Evolutionary conservation across 2,329 filamentous ascomycete genomes (phyloP).

Genomic region (Neoarthrinium moseri): DNA sequence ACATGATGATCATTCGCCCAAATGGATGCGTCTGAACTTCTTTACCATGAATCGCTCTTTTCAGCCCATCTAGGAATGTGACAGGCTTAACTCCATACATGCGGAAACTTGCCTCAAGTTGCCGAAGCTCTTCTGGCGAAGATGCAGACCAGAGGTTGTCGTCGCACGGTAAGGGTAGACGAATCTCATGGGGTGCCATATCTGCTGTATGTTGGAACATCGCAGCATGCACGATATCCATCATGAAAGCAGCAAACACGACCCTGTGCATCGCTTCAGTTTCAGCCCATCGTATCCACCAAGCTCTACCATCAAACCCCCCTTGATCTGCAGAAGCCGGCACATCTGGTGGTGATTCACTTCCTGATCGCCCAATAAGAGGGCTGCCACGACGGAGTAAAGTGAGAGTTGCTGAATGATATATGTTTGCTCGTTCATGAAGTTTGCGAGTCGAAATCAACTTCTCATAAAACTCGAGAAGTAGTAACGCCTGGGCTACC

Average conservation of each 20-base stretch:
- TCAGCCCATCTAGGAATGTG: constrained; percentile 81
- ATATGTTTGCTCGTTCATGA: constrained; percentile 87
- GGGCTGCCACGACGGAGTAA: constrained; percentile 84
- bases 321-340: constrained; percentile 59
- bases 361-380: constrained; percentile 74
- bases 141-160: constrained; percentile 83
- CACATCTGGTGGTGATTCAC: constrained; percentile 74
- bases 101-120: constrained; percentile 72
- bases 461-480: constrained; percentile 90
- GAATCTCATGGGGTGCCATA: constrained; percentile 89
- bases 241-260: constrained; percentile 85
- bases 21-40: constrained; percentile 84
- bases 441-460: constrained; percentile 80
- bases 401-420: constrained; percentile 82
- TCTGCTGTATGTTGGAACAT: constrained; percentile 91
- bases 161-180: constrained; percentile 81
- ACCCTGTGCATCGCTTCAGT: constrained; percentile 84
- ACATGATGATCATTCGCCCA: constrained; percentile 87
- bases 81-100: constrained; percentile 77
- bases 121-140: constrained; percentile 72
- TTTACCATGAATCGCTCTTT: constrained; percentile 78
- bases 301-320: constrained; percentile 44
- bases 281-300: constrained; percentile 87
- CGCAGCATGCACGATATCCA: constrained; percentile 84
- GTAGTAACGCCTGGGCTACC: constrained; percentile 80